These are phyloP conservation scores for Apiotrichum akiyoshidainum DNA, from an alignment of 1,284 basidiomycete genomes.

Conservation along the genomic window DNA sequence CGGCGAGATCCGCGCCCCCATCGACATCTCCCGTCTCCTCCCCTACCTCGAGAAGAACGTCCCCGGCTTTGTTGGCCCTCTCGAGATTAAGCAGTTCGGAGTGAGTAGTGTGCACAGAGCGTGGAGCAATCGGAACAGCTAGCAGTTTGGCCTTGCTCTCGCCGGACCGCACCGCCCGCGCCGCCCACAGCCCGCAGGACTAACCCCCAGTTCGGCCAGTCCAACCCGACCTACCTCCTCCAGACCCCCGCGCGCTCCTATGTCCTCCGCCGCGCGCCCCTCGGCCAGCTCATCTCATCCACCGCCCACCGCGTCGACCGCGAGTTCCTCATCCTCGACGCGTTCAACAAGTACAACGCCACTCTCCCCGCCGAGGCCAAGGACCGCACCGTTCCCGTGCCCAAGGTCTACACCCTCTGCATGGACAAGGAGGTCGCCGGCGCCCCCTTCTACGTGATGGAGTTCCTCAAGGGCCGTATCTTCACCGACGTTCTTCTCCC, in stretches of 20 bases:
- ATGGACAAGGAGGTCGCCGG: constrained; percentile 73
- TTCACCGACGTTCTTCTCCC: constrained; percentile 80
- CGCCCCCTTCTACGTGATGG: constrained; percentile 92
- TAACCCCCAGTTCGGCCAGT: constrained; percentile 54
- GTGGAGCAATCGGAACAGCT: too few relatives aligned
- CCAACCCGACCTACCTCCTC: constrained; percentile 82
- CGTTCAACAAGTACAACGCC: constrained; percentile 69
- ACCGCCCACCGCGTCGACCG: constrained; percentile 94
- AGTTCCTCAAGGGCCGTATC: constrained; percentile 85
- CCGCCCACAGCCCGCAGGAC: background rate
- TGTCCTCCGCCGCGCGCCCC: constrained; percentile 89
- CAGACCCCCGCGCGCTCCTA: constrained; percentile 21
- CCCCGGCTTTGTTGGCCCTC: constrained; percentile 61
- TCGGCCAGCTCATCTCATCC: constrained; percentile 73
- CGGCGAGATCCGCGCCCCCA: constrained; percentile 58
- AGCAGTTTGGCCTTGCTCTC: too few relatives aligned
- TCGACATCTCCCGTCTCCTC: constrained; percentile 65
- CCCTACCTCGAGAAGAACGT: constrained; percentile 64
- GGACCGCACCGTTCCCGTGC: constrained; percentile 66
- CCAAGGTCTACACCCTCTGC: constrained; percentile 77
- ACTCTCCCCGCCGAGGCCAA: background rate
- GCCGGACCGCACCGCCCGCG: too few relatives aligned
- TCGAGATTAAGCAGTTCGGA: constrained; percentile 86
- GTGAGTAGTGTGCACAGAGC: constrained; percentile 51
- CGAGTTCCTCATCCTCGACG: constrained; percentile 75